phyloP scores from a whole-genome alignment of 2,329 filamentous ascomycete genomes.

The Botrytis squamosa region DNA sequence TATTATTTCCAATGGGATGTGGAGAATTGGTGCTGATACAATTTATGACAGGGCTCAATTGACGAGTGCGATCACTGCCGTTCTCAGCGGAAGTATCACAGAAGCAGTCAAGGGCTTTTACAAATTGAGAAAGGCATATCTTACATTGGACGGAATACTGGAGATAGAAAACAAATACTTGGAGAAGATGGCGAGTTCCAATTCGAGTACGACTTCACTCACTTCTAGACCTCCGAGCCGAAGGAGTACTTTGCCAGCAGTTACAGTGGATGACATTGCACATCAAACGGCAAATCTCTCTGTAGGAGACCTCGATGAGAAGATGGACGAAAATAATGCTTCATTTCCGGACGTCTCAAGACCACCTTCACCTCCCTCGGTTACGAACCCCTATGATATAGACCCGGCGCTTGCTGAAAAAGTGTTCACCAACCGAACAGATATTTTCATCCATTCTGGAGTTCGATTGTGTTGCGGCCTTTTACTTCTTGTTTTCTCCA shows the following conservation, averaged over 20 bases:
- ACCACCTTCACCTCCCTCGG: conserved; percentile 16
- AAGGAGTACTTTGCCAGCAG: neutral
- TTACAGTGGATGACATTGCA: conserved; percentile 10
- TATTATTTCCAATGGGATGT: neutral
- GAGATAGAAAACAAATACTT: conserved; percentile 64
- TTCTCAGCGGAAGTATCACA: conserved; percentile 88
- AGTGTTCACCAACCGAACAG: conserved; percentile 71
- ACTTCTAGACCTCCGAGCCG: conserved; percentile 15
- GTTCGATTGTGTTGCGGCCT: conserved; percentile 88
- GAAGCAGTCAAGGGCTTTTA: conserved; percentile 92
- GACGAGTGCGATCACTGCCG: conserved; percentile 83
- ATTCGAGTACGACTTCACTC: conserved; percentile 25
- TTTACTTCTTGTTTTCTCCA: conserved; percentile 81
- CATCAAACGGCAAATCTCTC: conserved; percentile 1
- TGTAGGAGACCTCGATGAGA: conserved; percentile 6
- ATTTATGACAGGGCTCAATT: conserved; percentile 64
- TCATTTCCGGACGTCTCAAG: conserved; percentile 6
- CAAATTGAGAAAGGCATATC: conserved; percentile 84
- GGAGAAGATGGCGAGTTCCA: conserved; percentile 34
- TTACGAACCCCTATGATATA: conserved; percentile 30
- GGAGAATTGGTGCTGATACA: conserved; percentile 17
- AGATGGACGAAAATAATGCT: neutral
- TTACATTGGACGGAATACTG: conserved; percentile 76
- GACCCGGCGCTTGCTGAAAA: conserved; percentile 50
- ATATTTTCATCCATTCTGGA: conserved; percentile 86